These are phyloP conservation scores for Glonium stellatum DNA, from an alignment of 495 filamentous ascomycete genomes.

Conservation along the genomic window DNA sequence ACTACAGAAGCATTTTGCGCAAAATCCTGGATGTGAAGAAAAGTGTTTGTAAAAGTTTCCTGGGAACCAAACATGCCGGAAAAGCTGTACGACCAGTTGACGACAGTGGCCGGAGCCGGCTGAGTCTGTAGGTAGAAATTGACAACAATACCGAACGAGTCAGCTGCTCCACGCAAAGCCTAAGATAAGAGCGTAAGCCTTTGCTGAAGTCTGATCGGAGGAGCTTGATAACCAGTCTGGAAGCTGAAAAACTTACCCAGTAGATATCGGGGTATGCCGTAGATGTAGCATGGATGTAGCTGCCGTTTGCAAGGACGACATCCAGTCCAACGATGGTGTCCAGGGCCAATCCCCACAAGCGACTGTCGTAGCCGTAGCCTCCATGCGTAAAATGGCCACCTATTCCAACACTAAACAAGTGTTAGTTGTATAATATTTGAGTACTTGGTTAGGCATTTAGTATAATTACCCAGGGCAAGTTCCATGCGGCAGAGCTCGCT, in stretches of 20 bases:
- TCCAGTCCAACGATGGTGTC: constrained; percentile 55
- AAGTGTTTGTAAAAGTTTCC: constrained; percentile 17
- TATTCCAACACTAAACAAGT: constrained; percentile 48
- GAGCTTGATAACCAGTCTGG: no score
- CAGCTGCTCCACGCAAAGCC: constrained; percentile 52
- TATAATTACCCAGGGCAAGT: constrained; percentile 44
- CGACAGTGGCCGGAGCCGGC: constrained; percentile 44
- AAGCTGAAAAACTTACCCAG: constrained; percentile 28
- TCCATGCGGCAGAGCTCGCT: constrained; percentile 61
- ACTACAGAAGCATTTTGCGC: constrained; percentile 21
- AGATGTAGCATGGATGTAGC: constrained; percentile 38
- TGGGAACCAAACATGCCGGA: constrained; percentile 6
- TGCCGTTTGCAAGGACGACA: constrained; percentile 59
- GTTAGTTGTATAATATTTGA: neutral
- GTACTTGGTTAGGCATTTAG: constrained; percentile 26
- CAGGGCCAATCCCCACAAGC: constrained; percentile 57
- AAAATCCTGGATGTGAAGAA: constrained; percentile 28
- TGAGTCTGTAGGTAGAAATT: constrained; percentile 56
- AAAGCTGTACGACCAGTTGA: constrained; percentile 41
- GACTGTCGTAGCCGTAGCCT: constrained; percentile 55
- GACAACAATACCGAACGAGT: constrained; percentile 58
- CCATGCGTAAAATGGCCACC: constrained; percentile 70
- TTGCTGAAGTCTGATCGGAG: neutral
- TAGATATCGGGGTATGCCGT: constrained; percentile 34
- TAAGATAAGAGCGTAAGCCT: neutral